These are phyloP conservation scores for Marasmius tenuissimus DNA, from an alignment of 1,284 basidiomycete species.

Conservation along the genomic window DNA sequence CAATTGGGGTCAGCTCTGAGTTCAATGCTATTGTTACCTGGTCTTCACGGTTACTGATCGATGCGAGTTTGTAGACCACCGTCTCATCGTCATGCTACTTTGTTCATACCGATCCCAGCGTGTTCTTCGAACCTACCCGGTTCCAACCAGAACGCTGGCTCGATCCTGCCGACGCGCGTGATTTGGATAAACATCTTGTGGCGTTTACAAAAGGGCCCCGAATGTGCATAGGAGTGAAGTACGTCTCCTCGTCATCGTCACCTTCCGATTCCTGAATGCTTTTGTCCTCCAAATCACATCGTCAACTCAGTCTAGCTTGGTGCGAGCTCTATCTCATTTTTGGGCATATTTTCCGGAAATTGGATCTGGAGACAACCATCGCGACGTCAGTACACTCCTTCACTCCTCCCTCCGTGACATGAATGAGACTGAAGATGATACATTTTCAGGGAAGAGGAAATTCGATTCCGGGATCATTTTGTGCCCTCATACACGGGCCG, in stretches of 20 bases:
- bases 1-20: constrained; percentile 20
- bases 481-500: not conserved
- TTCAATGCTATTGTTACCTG: not conserved
- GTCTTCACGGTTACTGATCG: not conserved
- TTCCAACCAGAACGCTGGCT: constrained; percentile 24
- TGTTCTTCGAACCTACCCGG: constrained; percentile 22
- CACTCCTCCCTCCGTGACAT: no score
- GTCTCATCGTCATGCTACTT: constrained; percentile 22
- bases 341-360: not conserved
- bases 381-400: not conserved
- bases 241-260: not conserved
- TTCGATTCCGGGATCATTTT: not conserved
- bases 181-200: constrained; percentile 3
- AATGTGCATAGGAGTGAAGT: constrained; percentile 3
- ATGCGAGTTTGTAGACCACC: constrained; percentile 15
- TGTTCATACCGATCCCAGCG: constrained; percentile 17
- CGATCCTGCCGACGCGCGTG: not conserved
- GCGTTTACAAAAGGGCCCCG: not conserved
- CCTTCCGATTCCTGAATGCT: not conserved
- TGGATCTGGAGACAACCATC: not conserved
- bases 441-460: not conserved
- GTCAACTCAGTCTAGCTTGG: constrained; percentile 1
- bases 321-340: constrained; percentile 4
- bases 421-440: not conserved
- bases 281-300: no score